Evolutionary conservation across 2,329 filamentous ascomycete species (phyloP), one percentile per base, ranked within the genome.

Genomic region (Diaporthe citrichinensis): DNA sequence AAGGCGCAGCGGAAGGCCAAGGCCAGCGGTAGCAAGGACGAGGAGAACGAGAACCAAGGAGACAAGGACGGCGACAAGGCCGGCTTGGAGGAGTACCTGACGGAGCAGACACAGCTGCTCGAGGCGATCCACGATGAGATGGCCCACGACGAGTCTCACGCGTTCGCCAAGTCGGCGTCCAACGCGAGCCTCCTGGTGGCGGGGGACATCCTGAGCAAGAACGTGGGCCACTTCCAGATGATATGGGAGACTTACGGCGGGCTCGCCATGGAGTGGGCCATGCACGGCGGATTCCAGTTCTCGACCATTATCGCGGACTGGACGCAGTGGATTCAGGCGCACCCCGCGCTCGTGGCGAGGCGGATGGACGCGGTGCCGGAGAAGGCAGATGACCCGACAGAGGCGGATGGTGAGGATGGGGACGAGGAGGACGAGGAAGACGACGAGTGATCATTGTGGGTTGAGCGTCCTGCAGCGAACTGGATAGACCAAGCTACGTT

Each of bases 81-180:
- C 5, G 83, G 85, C 82, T 31, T 77, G 9, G 84, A 89, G 72
- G 80, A 83, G 44, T 84, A 90, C 82, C 31, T 78, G 12, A 84
- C 89, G 72, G 80, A 83, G 46, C 84, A 90, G 53, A 88, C 92
- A 81, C 85, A 85, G 14, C 84, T 95, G 12, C 85, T 98, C 58
- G 85, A 86, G 75, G 86, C 88, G 46, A 88, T 98, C 17, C 95
- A 98, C 80, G 85, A 87, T 10, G 92, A 94, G 82, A 92, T 92
- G 4, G 87, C 88, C 65, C 87, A 89, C 79, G 92, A 91, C 72
- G 84, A 83, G 1, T 92, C 94, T 0, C 93, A 94, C 77, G 88
- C 92, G 3, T 95, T 97, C 83, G 91, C 92, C 31, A 92, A 90
- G 80, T 92, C 94, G 0, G 95, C 93, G 76, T 97, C 95, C 79